A percentile compares a stretch with the other conserved stretches of the same genome.
Evolutionary conservation across 768 basidiomycete genomes (phyloP).

Genomic region (Cyathus striatus): DNA sequence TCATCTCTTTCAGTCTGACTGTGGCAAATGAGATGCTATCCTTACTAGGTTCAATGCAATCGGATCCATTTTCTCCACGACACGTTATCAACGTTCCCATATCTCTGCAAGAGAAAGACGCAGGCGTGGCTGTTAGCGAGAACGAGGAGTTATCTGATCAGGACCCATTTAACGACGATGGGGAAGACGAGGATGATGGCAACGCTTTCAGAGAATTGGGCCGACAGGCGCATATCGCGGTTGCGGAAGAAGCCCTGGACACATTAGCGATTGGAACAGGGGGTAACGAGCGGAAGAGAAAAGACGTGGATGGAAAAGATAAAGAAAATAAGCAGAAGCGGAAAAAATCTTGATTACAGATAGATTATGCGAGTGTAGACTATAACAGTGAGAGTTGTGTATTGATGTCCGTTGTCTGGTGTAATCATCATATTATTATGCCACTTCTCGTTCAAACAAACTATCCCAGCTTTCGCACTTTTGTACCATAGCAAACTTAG

Average conservation of each 20-base stretch:
- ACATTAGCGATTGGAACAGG: slow-evolving; percentile 16
- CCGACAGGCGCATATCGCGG: slow-evolving; percentile 18
- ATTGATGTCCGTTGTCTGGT: background rate
- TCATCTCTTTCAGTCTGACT: slow-evolving; percentile 51
- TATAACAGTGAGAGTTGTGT: background rate
- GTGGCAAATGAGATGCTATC: slow-evolving; percentile 94
- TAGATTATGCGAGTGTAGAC: background rate
- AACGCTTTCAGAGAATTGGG: slow-evolving; percentile 20
- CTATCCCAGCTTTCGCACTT: background rate
- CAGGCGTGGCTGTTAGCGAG: slow-evolving; percentile 8
- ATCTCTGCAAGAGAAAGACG: slow-evolving; percentile 13
- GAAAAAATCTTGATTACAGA: slow-evolving; percentile 1
- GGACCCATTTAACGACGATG: slow-evolving; percentile 2
- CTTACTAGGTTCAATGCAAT: slow-evolving; percentile 76
- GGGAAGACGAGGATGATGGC: slow-evolving; percentile 15
- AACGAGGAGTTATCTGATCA: slow-evolving; percentile 4
- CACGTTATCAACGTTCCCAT: slow-evolving; percentile 33
- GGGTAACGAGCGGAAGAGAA: slow-evolving; percentile 7
- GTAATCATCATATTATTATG: too few species aligned
- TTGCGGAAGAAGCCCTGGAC: slow-evolving; percentile 16
- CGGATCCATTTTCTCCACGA: slow-evolving; percentile 64
- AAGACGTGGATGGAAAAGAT: slow-evolving; percentile 4
- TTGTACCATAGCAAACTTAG: background rate
- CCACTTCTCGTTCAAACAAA: too few species aligned
- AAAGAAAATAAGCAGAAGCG: slow-evolving; percentile 13